Conservation (phyloP, 2,329 filamentous ascomycete genomes). For the Geoglossum cookeanum region DNA sequence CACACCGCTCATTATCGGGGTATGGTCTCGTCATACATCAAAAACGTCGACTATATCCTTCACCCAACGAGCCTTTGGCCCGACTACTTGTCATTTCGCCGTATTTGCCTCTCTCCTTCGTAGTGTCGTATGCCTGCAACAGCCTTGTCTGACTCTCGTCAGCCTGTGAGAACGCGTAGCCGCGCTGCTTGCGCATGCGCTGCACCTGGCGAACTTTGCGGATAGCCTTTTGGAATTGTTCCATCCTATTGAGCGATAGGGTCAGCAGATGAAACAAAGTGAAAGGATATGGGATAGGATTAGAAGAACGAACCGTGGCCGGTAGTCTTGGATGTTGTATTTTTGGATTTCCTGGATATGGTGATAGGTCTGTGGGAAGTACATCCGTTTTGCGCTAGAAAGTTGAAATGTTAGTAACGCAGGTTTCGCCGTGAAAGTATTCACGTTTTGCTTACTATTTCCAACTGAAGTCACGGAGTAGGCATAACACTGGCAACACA, state of each 20-base stretch:
- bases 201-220: constrained; percentile 96
- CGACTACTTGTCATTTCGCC: constrained; percentile 73
- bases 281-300: neutral
- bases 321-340: constrained; percentile 98
- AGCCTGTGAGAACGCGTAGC: constrained; percentile 94
- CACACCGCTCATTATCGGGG: neutral
- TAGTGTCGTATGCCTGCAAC: constrained; percentile 94
- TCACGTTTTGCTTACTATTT: constrained; percentile 46
- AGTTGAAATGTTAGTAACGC: neutral
- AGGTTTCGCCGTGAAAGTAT: neutral
- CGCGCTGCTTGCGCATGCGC: constrained; percentile 96
- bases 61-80: neutral
- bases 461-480: constrained; percentile 81
- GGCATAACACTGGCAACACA: constrained; percentile 59
- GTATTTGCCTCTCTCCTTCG: constrained; percentile 72
- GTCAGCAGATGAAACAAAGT: neutral
- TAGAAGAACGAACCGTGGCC: constrained; percentile 50
- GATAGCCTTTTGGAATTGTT: constrained; percentile 98
- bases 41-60: neutral
- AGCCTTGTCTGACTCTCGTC: constrained; percentile 92
- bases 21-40: neutral
- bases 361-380: constrained; percentile 85
- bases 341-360: constrained; percentile 99
- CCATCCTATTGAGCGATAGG: constrained; percentile 47
- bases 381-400: constrained; percentile 66